phyloP scores from a whole-genome alignment of 305 asterid species.

The Solanum hybrid region DNA sequence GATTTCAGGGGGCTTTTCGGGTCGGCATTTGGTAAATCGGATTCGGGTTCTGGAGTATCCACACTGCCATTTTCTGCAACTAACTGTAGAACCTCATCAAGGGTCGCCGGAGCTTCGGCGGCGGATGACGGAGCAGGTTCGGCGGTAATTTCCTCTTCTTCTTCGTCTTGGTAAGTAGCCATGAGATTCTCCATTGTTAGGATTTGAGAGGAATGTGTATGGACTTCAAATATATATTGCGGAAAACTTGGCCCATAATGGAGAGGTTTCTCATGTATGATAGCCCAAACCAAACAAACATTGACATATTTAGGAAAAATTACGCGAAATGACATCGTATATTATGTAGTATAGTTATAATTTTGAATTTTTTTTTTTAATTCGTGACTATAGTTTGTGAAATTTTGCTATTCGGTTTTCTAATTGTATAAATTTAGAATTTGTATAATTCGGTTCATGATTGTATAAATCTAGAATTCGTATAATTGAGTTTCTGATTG shows the following conservation, averaged over 20 bases:
- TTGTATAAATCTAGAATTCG: too few relatives aligned
- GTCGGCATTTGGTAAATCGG: background rate
- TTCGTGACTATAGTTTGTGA: fast-evolving
- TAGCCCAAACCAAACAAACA: background rate
- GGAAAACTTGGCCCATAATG: background rate
- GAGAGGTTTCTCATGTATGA: background rate
- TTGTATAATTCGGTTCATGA: too few relatives aligned
- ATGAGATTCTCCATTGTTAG: conserved; percentile 16
- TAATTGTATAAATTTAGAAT: too few relatives aligned
- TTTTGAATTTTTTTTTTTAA: too few relatives aligned
- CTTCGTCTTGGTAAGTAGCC: conserved; percentile 21
- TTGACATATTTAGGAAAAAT: background rate
- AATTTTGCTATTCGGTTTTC: too few relatives aligned
- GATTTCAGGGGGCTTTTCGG: background rate
- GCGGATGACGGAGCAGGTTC: background rate
- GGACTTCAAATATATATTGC: background rate
- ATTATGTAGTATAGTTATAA: too few relatives aligned
- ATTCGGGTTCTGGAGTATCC: conserved; percentile 9
- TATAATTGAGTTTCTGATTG: too few relatives aligned
- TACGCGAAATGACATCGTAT: too few relatives aligned
- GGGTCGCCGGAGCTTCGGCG: background rate
- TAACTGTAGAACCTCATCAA: background rate
- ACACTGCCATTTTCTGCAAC: background rate
- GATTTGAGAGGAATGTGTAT: background rate
- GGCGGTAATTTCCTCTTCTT: conserved; percentile 8